These are phyloP conservation scores for Thelonectria blattea DNA, from an alignment of 2,329 filamentous ascomycete genomes.

Conservation along the genomic window DNA sequence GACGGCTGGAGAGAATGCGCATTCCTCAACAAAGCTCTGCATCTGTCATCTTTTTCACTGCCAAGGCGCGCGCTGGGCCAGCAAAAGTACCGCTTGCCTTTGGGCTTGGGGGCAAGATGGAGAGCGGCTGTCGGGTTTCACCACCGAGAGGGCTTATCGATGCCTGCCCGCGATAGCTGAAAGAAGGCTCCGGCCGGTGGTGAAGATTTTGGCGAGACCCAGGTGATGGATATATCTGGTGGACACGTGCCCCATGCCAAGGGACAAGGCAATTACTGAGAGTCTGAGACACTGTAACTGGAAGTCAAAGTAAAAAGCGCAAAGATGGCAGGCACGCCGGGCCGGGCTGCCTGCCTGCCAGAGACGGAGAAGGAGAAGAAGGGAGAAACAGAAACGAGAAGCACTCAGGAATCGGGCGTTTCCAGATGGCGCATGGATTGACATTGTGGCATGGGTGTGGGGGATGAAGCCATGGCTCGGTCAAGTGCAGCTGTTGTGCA, in stretches of 20 bases:
- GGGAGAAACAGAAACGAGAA: neutral
- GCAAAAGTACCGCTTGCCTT: conserved; percentile 15
- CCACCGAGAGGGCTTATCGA: neutral
- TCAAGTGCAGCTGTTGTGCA: conserved; percentile 1
- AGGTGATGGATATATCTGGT: neutral
- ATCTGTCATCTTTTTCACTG: conserved; percentile 15
- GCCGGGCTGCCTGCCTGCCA: conserved; percentile 9
- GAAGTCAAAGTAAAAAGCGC: neutral
- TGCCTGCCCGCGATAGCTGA: neutral
- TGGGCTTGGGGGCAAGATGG: neutral
- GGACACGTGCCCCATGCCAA: neutral
- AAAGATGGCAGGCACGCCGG: conserved; percentile 12
- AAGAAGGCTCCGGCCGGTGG: neutral
- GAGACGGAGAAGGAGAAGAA: neutral
- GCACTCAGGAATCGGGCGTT: neutral
- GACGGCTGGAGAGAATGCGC: conserved; percentile 23
- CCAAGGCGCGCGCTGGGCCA: conserved; percentile 17
- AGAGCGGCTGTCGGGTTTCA: neutral
- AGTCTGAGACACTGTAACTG: too few relatives aligned
- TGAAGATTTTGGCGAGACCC: neutral
- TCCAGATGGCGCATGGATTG: neutral
- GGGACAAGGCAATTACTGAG: too few relatives aligned
- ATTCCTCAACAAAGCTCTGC: conserved; percentile 20
- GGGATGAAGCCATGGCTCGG: conserved; percentile 15
- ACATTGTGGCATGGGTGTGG: conserved; percentile 11